Conservation (phyloP, 495 filamentous ascomycete species). For the Darksidea phi region DNA sequence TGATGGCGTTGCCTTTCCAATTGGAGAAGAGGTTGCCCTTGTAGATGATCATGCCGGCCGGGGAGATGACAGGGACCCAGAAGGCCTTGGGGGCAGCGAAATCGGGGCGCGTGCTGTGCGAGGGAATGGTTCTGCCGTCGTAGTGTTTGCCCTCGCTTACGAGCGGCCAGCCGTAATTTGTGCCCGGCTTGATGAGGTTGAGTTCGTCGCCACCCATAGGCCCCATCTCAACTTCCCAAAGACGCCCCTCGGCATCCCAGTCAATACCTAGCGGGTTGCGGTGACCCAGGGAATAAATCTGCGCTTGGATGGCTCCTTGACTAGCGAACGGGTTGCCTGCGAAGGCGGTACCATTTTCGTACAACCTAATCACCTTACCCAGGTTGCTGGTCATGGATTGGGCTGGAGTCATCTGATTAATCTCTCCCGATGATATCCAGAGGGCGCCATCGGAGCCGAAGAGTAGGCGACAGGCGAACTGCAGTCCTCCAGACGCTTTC, state of each 20-base stretch:
- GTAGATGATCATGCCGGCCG: slow-evolving; percentile 24
- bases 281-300: slow-evolving; percentile 24
- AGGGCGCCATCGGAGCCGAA: slow-evolving; percentile 20
- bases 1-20: slow-evolving; percentile 25
- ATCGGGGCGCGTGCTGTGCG: slow-evolving; percentile 21
- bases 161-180: slow-evolving; percentile 23
- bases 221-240: slow-evolving; percentile 23
- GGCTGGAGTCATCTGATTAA: slow-evolving; percentile 16
- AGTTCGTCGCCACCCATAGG: slow-evolving; percentile 25
- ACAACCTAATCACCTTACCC: slow-evolving; percentile 17
- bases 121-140: slow-evolving; percentile 11
- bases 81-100: slow-evolving; percentile 14
- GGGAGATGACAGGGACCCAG: slow-evolving; percentile 24
- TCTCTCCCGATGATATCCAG: slow-evolving; percentile 20
- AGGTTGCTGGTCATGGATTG: slow-evolving; percentile 22
- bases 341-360: slow-evolving; percentile 25
- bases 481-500: slow-evolving; percentile 16
- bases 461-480: slow-evolving; percentile 17
- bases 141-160: slow-evolving; percentile 20
- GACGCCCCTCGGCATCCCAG: slow-evolving; percentile 18
- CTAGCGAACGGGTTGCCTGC: slow-evolving; percentile 24
- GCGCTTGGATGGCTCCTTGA: slow-evolving; percentile 17
- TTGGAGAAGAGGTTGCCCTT: slow-evolving; percentile 19
- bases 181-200: slow-evolving; percentile 18
- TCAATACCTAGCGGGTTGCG: slow-evolving; percentile 22